Percentiles rank a stretch among this genome's conserved stretches.
Conservation (phyloP, 176 grass and related monocot species). For the Musa schizocarpa region DNA sequence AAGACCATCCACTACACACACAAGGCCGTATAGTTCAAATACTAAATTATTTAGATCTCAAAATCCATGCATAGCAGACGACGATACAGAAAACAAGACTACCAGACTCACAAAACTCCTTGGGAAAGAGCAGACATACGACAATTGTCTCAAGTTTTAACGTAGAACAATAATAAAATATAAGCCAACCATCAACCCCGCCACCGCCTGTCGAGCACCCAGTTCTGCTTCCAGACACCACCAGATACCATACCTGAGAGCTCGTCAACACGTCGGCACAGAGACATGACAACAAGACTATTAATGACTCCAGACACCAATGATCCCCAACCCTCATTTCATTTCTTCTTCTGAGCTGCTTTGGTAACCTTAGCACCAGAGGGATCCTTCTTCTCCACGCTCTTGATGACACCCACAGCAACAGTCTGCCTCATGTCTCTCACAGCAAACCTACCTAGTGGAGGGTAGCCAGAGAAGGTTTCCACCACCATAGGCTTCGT, state of each 20-base stretch:
- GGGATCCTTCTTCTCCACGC: constrained; percentile 7
- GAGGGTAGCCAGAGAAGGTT: constrained; percentile 1
- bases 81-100: no score
- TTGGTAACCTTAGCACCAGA: constrained; percentile 6
- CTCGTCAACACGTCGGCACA: not conserved
- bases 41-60: no score
- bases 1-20: no score
- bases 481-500: constrained; percentile 6
- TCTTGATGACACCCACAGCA: constrained; percentile 2
- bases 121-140: no score
- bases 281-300: not conserved
- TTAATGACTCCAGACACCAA: not conserved
- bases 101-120: no score
- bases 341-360: constrained; percentile 7
- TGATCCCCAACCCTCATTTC: not conserved
- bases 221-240: constrained; percentile 8
- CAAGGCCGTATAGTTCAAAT: no score
- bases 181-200: not conserved
- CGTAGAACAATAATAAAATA: no score
- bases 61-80: no score
- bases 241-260: not conserved
- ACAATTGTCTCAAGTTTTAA: no score
- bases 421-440: constrained; percentile 7
- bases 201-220: constrained; percentile 9
- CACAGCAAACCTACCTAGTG: constrained; percentile 1